These are phyloP conservation scores for Mycosphaerelloides madeirae DNA, from an alignment of 2,329 filamentous ascomycete species.

Conservation along the genomic window DNA sequence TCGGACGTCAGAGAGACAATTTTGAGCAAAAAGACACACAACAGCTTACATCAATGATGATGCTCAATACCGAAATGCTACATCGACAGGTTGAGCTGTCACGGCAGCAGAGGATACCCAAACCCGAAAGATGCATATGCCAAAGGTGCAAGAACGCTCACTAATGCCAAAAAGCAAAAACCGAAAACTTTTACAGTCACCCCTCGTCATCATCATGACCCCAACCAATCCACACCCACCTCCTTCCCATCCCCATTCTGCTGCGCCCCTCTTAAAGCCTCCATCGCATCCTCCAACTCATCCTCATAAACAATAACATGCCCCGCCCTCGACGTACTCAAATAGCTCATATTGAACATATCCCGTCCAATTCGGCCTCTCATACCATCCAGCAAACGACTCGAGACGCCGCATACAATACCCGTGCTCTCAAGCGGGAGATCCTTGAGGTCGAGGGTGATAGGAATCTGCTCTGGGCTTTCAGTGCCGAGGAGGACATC, in stretches of 20 bases:
- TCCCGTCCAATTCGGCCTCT: constrained; percentile 35
- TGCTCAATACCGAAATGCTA: too few relatives aligned
- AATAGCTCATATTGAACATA: constrained; percentile 75
- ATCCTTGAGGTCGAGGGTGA: constrained; percentile 77
- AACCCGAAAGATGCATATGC: too few relatives aligned
- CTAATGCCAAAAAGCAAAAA: too few relatives aligned
- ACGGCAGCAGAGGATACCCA: too few relatives aligned
- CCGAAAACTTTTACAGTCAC: too few relatives aligned
- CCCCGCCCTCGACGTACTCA: constrained; percentile 82
- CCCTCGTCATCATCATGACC: too few relatives aligned
- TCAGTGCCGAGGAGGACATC: constrained; percentile 71
- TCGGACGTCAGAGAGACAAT: too few relatives aligned
- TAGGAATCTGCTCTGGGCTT: constrained; percentile 68
- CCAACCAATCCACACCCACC: too few relatives aligned
- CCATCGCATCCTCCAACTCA: constrained; percentile 68
- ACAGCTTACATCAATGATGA: too few relatives aligned
- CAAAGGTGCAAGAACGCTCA: too few relatives aligned
- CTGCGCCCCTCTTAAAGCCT: constrained; percentile 50
- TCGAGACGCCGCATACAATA: constrained; percentile 91
- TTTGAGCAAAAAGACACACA: too few relatives aligned
- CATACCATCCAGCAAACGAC: constrained; percentile 70
- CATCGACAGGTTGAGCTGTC: too few relatives aligned
- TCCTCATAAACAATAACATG: constrained; percentile 79
- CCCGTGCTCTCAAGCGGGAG: constrained; percentile 85
- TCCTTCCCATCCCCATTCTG: constrained; percentile 4